Evolutionary conservation across 2,329 filamentous ascomycete genomes (phyloP).

Genomic region (Hymenoscyphus albidus): DNA sequence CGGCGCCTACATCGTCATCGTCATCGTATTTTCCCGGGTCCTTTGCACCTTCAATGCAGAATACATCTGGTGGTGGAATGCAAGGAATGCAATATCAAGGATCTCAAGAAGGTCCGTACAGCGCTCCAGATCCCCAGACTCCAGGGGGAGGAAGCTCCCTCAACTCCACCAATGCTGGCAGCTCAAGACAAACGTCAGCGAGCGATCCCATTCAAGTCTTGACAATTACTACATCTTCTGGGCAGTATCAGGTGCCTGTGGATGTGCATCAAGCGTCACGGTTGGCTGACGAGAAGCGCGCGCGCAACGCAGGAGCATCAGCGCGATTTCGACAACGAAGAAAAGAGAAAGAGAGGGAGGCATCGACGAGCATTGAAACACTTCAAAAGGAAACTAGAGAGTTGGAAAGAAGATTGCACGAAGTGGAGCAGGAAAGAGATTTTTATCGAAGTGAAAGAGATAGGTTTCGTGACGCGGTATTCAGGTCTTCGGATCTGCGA

Average conservation of each 20-base stretch:
- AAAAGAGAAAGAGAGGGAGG: slow-evolving; percentile 77
- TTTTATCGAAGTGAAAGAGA: slow-evolving; percentile 72
- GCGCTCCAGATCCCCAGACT: slow-evolving; percentile 29
- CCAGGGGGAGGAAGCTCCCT: slow-evolving; percentile 25
- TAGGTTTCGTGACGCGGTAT: slow-evolving; percentile 63
- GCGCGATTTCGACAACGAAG: slow-evolving; percentile 76
- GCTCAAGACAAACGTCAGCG: slow-evolving; percentile 33
- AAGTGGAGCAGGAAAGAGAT: slow-evolving; percentile 60
- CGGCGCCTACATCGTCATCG: slow-evolving; percentile 14
- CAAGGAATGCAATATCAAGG: slow-evolving; percentile 31
- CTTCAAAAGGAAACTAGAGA: slow-evolving; percentile 69
- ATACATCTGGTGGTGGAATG: slow-evolving; percentile 24
- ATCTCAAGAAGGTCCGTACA: slow-evolving; percentile 36
- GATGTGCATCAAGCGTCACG: slow-evolving; percentile 80
- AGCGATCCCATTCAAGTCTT: slow-evolving; percentile 35
- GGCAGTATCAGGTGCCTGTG: slow-evolving; percentile 60
- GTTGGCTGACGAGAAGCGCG: slow-evolving; percentile 79
- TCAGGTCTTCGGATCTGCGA: slow-evolving; percentile 54
- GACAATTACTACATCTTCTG: slow-evolving; percentile 45
- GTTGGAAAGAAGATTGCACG: slow-evolving; percentile 50
- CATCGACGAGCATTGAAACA: slow-evolving; percentile 63
- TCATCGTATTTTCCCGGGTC: slow-evolving; percentile 33
- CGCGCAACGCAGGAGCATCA: slow-evolving; percentile 80
- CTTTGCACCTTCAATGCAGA: slow-evolving; percentile 28
- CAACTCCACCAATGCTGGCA: slow-evolving; percentile 30